Percentiles rank a stretch among this genome's conserved stretches.
Evolutionary conservation across 352 stramenopile genomes (phyloP).

Genomic region (Halophytophthora polymorphica): DNA sequence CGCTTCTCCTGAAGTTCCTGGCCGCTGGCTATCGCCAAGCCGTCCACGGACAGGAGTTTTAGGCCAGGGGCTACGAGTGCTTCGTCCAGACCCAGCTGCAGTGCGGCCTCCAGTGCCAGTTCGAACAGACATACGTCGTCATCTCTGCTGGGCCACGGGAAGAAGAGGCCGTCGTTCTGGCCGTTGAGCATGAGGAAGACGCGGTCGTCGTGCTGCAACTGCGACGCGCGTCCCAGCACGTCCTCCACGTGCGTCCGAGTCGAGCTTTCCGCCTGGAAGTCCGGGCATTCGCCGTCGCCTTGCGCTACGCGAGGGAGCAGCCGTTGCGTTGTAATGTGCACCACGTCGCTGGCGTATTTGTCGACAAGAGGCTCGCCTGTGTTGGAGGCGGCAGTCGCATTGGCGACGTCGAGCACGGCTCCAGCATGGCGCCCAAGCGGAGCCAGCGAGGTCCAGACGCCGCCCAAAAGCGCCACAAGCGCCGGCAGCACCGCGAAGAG

Average conservation of each 20-base stretch:
- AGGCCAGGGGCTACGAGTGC: conserved; percentile 50
- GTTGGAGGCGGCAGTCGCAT: conserved; percentile 5
- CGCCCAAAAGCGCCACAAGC: conserved; percentile 33
- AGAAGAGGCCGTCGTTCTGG: conserved; percentile 48
- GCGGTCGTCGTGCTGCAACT: conserved; percentile 28
- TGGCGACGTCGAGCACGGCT: conserved; percentile 2
- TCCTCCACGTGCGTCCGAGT: conserved; percentile 31
- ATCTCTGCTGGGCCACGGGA: conserved; percentile 31
- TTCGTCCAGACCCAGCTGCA: conserved; percentile 39
- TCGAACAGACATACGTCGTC: conserved; percentile 39
- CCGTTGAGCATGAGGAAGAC: conserved; percentile 77
- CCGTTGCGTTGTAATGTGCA: conserved; percentile 43
- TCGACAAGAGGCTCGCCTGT: conserved; percentile 21
- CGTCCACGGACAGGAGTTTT: conserved; percentile 54
- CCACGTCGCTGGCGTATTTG: conserved; percentile 60
- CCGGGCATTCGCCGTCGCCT: conserved; percentile 15
- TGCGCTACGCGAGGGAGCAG: conserved; percentile 20
- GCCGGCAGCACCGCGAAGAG: conserved; percentile 32
- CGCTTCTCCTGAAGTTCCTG: conserved; percentile 33
- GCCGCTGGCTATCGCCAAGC: conserved; percentile 37
- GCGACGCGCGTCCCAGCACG: conserved; percentile 23
- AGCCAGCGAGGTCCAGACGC: conserved; percentile 14
- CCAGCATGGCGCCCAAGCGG: not conserved
- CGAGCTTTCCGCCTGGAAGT: conserved; percentile 26
- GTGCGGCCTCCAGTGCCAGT: conserved; percentile 32